Percentiles rank a stretch among this genome's conserved stretches.
Evolutionary conservation across 768 basidiomycete species (phyloP).

Genomic region (Phallus indusiatus): DNA sequence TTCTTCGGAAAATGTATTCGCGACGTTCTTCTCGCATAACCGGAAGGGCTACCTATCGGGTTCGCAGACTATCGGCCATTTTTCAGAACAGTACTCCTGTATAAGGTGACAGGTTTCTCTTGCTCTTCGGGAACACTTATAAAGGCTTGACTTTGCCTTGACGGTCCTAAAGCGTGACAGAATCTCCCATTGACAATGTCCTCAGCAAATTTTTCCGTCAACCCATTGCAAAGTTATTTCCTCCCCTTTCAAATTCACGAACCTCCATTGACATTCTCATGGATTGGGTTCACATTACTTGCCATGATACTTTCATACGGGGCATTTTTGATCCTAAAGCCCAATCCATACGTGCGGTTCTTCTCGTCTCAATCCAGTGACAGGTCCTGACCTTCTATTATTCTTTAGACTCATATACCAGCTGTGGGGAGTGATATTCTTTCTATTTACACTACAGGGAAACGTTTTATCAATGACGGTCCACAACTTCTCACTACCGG

Average conservation of each 20-base stretch:
- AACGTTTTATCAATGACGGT: constrained; percentile 12
- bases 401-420: not conserved
- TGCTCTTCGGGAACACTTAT: too few species aligned
- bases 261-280: not conserved
- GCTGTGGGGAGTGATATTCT: not conserved
- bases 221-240: not conserved
- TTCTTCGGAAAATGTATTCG: too few species aligned
- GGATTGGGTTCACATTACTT: not conserved
- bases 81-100: too few species aligned
- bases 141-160: too few species aligned
- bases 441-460: constrained; percentile 12
- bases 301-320: not conserved
- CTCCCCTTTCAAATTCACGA: not conserved
- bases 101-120: too few species aligned
- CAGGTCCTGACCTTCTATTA: not conserved
- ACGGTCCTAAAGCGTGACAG: too few species aligned
- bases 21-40: too few species aligned
- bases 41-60: too few species aligned
- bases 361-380: not conserved
- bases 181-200: too few species aligned
- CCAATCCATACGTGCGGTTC: not conserved
- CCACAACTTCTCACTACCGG: constrained; percentile 22
- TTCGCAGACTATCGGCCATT: too few species aligned
- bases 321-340: not conserved
- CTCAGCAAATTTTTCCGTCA: not conserved